Conservation (phyloP, 148 eudicot genomes). For the Chenopodium album region DNA sequence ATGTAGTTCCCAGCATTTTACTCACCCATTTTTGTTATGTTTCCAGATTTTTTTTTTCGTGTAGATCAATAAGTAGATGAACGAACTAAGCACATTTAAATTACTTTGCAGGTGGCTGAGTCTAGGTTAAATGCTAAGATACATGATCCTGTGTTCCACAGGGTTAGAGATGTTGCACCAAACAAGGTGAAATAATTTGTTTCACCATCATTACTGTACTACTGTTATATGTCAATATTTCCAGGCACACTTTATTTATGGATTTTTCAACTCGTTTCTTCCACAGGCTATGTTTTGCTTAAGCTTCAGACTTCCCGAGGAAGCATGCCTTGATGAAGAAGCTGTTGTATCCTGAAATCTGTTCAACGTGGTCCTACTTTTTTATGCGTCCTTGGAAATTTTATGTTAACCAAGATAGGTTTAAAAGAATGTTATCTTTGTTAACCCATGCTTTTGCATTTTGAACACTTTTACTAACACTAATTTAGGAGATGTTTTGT, state of each 20-base stretch:
- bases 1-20: too few species aligned
- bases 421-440: background rate
- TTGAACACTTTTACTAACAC: background rate
- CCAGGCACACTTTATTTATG: background rate
- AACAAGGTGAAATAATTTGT: slow-evolving; percentile 60
- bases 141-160: slow-evolving; percentile 64
- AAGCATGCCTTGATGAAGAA: slow-evolving; percentile 50
- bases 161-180: slow-evolving; percentile 98
- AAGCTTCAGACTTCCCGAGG: slow-evolving; percentile 92
- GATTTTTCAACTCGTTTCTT: background rate
- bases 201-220: background rate
- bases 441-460: background rate
- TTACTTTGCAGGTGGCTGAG: slow-evolving; percentile 67
- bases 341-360: slow-evolving; percentile 13
- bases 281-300: slow-evolving; percentile 95
- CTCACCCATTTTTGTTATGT: background rate
- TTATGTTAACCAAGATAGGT: background rate
- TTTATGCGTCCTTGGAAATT: background rate
- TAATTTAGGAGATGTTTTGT: background rate
- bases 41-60: background rate
- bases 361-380: background rate
- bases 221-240: background rate
- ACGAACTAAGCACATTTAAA: background rate
- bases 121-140: slow-evolving; percentile 63
- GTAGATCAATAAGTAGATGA: background rate